Conservation (phyloP, 768 basidiomycete genomes). For the Jaapia argillacea region DNA sequence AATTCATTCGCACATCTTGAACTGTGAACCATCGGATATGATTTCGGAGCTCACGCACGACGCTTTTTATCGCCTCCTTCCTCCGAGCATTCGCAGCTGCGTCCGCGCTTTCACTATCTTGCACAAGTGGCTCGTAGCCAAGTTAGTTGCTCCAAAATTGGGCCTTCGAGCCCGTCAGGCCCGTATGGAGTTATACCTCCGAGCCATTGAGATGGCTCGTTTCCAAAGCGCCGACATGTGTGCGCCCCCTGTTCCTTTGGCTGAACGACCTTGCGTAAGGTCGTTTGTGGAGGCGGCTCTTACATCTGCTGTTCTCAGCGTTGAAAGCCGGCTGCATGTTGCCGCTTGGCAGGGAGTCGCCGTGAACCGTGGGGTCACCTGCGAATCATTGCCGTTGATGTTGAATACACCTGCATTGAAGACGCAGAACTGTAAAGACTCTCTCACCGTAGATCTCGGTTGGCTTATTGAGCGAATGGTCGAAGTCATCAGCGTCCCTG, state of each 20-base stretch:
- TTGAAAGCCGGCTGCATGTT: slow-evolving; percentile 69
- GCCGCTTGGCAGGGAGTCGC: slow-evolving; percentile 77
- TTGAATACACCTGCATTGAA: slow-evolving; percentile 41
- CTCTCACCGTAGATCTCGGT: slow-evolving; percentile 65
- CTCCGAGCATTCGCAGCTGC: slow-evolving; percentile 67
- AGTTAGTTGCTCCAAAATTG: slow-evolving; percentile 53
- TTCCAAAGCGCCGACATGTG: slow-evolving; percentile 40
- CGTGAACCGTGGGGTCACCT: slow-evolving; percentile 43
- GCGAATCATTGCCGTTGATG: slow-evolving; percentile 51
- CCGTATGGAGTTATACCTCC: slow-evolving; percentile 64
- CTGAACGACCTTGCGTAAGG: slow-evolving; percentile 56
- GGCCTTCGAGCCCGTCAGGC: slow-evolving; percentile 55
- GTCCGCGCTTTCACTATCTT: slow-evolving; percentile 68
- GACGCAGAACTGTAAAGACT: slow-evolving; percentile 32
- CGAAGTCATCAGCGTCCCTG: slow-evolving; percentile 68
- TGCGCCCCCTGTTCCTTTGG: slow-evolving; percentile 22
- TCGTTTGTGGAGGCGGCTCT: slow-evolving; percentile 77
- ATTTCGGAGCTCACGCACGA: slow-evolving; percentile 67
- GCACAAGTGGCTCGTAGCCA: slow-evolving; percentile 70
- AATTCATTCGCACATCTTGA: slow-evolving; percentile 63
- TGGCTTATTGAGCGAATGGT: slow-evolving; percentile 79
- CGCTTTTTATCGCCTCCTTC: slow-evolving; percentile 60
- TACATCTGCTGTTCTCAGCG: slow-evolving; percentile 65
- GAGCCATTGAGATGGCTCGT: slow-evolving; percentile 66
- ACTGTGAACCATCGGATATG: slow-evolving; percentile 62